phyloP scores from a whole-genome alignment of 768 basidiomycete genomes.

The Mycena alexandri region DNA sequence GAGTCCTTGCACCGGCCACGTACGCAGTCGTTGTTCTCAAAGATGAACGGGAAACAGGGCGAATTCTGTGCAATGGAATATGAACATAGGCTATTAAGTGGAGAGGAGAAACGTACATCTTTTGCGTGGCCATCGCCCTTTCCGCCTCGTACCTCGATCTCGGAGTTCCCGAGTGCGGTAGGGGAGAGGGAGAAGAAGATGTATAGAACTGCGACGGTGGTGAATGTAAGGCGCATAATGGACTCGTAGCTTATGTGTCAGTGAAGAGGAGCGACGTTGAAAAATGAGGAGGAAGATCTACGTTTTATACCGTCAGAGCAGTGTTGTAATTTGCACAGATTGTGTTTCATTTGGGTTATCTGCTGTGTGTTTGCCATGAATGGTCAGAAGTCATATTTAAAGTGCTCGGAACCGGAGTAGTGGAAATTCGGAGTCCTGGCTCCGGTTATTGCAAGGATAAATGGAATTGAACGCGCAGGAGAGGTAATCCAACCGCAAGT shows the following conservation, averaged over 20 bases:
- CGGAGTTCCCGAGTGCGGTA: constrained; percentile 8
- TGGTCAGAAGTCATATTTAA: too few species aligned
- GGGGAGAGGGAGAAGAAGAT: constrained; percentile 21
- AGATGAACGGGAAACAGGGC: constrained; percentile 12
- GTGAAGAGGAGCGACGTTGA: too few species aligned
- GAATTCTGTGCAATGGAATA: neutral
- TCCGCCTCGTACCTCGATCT: neutral
- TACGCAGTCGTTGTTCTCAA: neutral
- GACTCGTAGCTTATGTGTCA: neutral
- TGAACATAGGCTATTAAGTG: neutral
- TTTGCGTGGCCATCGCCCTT: constrained; percentile 1
- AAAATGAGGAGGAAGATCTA: too few species aligned
- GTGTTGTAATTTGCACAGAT: too few species aligned
- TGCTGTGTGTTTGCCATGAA: too few species aligned
- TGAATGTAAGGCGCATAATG: constrained; percentile 1
- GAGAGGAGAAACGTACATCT: neutral
- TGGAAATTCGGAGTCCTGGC: too few species aligned
- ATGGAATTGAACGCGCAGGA: too few species aligned
- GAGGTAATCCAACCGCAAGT: too few species aligned
- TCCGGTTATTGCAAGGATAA: too few species aligned
- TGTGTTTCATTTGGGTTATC: too few species aligned
- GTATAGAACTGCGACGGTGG: neutral
- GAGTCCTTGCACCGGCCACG: constrained; percentile 11
- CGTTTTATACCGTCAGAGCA: too few species aligned
- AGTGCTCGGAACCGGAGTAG: too few species aligned